Conservation (phyloP, 139 green algal species). For the Micromonas commoda region DNA sequence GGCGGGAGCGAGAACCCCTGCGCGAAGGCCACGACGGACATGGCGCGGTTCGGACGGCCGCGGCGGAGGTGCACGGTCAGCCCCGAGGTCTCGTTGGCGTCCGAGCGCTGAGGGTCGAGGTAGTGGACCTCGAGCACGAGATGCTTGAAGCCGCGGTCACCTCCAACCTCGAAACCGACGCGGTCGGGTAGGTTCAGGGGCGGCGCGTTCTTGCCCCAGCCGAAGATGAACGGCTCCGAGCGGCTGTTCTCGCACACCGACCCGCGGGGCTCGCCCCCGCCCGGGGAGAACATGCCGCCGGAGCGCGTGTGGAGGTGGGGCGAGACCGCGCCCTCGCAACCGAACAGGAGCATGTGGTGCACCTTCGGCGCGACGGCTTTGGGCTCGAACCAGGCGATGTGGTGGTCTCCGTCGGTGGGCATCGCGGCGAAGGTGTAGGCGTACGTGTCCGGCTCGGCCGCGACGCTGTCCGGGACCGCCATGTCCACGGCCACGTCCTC, state of each 20-base stretch:
- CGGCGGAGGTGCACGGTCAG: not conserved
- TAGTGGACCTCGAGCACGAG: conserved; percentile 35
- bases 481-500: not conserved
- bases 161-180: conserved; percentile 49
- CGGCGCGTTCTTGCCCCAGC: conserved; percentile 73
- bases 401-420: not conserved
- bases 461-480: not conserved
- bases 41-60: not conserved
- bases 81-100: not conserved
- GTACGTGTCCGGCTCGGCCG: not conserved
- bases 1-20: conserved; percentile 9
- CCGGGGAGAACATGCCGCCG: conserved; percentile 5
- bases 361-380: conserved; percentile 55
- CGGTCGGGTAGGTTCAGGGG: conserved; percentile 56
- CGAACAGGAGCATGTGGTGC: conserved; percentile 88
- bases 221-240: conserved; percentile 57
- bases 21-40: conserved; percentile 14
- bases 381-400: conserved; percentile 13
- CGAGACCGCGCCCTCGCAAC: conserved; percentile 16
- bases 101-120: not conserved
- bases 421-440: not conserved
- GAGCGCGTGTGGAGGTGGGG: not conserved
- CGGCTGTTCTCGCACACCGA: not conserved
- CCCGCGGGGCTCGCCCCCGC: not conserved
- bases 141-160: not conserved